Evolutionary conservation across 2,329 filamentous ascomycete genomes (phyloP), one percentile per base, ranked within the genome.

Genomic region (Magnaporthiopsis rhizophila): DNA sequence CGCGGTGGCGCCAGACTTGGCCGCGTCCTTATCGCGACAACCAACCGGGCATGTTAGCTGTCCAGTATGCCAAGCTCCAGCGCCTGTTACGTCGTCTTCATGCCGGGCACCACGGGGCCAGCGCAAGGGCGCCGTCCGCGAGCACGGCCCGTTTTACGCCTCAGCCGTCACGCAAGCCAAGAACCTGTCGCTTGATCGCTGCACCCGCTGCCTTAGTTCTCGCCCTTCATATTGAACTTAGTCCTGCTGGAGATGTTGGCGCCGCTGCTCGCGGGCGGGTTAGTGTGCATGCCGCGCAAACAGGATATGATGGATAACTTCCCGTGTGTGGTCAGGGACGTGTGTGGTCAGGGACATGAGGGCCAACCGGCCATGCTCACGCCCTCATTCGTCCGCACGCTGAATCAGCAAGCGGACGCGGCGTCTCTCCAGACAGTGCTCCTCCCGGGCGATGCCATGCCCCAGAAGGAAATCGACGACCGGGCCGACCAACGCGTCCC

Each of bases 21-120:
- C 13, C 18, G 32, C 60, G 21, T 53, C 28, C 36, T 50, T 28
- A 45, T 62, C 12, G 60, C 45, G 24, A 45, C 24, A 15, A 21
- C 57, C 3, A 56, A 56, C 26, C 60, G 38, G 8, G 30, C 38
- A 11, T 13, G 38, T 21, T 15, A 7, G 38, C 38, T 45, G 3
- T 15, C 38, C 38, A 18, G 38, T 18, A 13, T 45, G 38, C 38
- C 38, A 45, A 45, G 38, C 38, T 45, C 38, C 13, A 45, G 38
- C 18, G 58, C 58, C 11, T 28, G 32, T 3, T 81, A 81, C 65
- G 75, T 80, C 59, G 82, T 84, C 64, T 85, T 84, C 70, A 85
- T 83, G 61, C 85, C 83, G 26, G 81, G 81, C 53, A 86, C 83
- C 21, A 86, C 84, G 26, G 0, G 83, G 83, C 9, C 78, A 77